A percentile compares a stretch with the other conserved stretches of the same genome.
These are phyloP conservation scores for Acanthochlamys bracteata DNA, from an alignment of 106 monocot species.

Conservation along the genomic window DNA sequence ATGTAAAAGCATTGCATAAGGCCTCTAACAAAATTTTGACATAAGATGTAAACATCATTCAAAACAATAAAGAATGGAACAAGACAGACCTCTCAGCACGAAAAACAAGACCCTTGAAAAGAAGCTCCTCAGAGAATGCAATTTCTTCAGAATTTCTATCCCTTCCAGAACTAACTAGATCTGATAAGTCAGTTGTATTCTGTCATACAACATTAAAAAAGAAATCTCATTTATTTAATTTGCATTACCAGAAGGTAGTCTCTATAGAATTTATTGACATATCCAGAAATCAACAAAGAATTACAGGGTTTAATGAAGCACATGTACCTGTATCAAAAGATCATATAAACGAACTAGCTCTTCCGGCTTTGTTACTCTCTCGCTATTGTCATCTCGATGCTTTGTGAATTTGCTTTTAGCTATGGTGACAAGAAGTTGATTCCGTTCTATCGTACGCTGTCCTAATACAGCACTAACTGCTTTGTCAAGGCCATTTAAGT, in stretches of 20 bases:
- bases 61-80: background rate
- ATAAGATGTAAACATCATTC: background rate
- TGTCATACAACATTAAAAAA: constrained; percentile 14
- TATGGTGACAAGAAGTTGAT: constrained; percentile 57
- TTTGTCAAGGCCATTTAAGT: constrained; percentile 96
- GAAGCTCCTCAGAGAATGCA: constrained; percentile 60
- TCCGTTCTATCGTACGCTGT: constrained; percentile 92
- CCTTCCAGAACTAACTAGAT: constrained; percentile 94
- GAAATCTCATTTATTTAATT: too few species aligned
- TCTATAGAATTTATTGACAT: background rate
- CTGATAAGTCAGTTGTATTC: constrained; percentile 85
- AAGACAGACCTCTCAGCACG: constrained; percentile 75
- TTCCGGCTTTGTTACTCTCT: constrained; percentile 85
- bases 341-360: constrained; percentile 96
- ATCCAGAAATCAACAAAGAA: background rate
- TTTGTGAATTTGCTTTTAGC: constrained; percentile 86
- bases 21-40: background rate
- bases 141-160: constrained; percentile 74
- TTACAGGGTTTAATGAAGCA: background rate
- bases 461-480: constrained; percentile 92
- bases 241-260: background rate
- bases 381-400: constrained; percentile 68
- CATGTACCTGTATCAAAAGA: constrained; percentile 81
- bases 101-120: constrained; percentile 63
- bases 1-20: too few species aligned